Percentiles rank a stretch among this genome's conserved stretches.
Conservation (phyloP, 495 filamentous ascomycete genomes). For the Penicillium dipodomyicola region DNA sequence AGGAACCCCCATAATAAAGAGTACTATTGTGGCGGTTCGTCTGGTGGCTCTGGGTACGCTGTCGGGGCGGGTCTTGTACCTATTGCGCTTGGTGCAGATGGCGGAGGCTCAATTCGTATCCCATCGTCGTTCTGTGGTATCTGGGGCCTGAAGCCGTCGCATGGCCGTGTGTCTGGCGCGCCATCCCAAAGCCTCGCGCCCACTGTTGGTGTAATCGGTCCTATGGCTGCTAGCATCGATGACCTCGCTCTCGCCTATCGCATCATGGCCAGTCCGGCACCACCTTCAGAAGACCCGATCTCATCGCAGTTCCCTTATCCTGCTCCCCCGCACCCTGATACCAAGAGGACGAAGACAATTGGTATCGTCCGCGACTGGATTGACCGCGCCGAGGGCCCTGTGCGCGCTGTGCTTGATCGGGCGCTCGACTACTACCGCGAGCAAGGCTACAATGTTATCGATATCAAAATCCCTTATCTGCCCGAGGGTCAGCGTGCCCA, state of each 20-base stretch:
- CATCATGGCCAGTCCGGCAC: slow-evolving; percentile 69
- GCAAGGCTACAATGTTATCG: slow-evolving; percentile 63
- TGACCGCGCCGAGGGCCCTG: slow-evolving; percentile 60
- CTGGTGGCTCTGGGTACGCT: slow-evolving; percentile 78
- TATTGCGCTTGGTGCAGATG: slow-evolving; percentile 80
- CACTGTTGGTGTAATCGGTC: slow-evolving; percentile 67
- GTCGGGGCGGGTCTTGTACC: slow-evolving; percentile 74
- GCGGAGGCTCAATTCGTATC: slow-evolving; percentile 81
- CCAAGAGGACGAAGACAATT: slow-evolving; percentile 49
- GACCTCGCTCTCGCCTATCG: slow-evolving; percentile 85
- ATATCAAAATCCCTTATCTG: slow-evolving; percentile 76
- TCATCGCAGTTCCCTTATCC: slow-evolving; percentile 53
- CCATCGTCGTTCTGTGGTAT: slow-evolving; percentile 81
- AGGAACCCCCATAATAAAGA: slow-evolving; percentile 74
- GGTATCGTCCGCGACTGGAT: slow-evolving; percentile 80
- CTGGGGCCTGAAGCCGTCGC: slow-evolving; percentile 83
- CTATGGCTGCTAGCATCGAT: slow-evolving; percentile 71
- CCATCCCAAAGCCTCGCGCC: slow-evolving; percentile 62
- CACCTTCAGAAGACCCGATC: slow-evolving; percentile 42
- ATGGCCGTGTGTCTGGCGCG: slow-evolving; percentile 65
- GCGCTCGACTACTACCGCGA: slow-evolving; percentile 61
- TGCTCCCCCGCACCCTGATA: slow-evolving; percentile 16
- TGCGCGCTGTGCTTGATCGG: slow-evolving; percentile 56
- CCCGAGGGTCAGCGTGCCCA: slow-evolving; percentile 74
- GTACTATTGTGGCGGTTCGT: slow-evolving; percentile 89